These are phyloP conservation scores for Stephanodiscus minutulus DNA, from an alignment of 108 stramenopile species.

Conservation along the genomic window DNA sequence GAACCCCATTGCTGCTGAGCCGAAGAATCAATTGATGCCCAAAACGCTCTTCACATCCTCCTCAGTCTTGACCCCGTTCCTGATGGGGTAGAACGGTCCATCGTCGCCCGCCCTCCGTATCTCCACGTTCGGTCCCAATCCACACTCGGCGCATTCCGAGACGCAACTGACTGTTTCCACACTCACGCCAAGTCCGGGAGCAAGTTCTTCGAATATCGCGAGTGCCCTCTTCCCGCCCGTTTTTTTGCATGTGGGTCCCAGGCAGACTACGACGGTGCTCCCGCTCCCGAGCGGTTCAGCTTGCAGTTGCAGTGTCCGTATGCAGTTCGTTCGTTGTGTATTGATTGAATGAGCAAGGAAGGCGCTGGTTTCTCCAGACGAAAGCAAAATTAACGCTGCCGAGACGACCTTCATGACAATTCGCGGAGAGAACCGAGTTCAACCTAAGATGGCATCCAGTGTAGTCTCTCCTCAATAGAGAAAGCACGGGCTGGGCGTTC, in stretches of 20 bases:
- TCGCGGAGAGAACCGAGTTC: no score
- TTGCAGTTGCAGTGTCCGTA: not conserved
- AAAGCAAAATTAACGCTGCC: not conserved
- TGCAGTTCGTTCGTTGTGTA: not conserved
- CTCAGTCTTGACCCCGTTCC: slow-evolving; percentile 62
- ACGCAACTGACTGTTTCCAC: slow-evolving; percentile 74
- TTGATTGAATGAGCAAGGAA: not conserved
- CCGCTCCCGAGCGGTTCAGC: slow-evolving; percentile 56
- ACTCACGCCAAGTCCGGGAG: slow-evolving; percentile 41
- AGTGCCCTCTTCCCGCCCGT: slow-evolving; percentile 59
- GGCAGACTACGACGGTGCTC: slow-evolving; percentile 65
- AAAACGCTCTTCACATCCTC: slow-evolving; percentile 66
- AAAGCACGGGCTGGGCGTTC: no score
- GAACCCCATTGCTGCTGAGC: not conserved
- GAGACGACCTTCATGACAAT: slow-evolving; percentile 57
- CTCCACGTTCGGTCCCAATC: slow-evolving; percentile 71
- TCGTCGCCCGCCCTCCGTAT: slow-evolving; percentile 59
- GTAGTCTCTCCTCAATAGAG: no score
- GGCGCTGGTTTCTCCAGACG: not conserved
- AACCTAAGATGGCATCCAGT: no score
- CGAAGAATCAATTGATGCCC: slow-evolving; percentile 40
- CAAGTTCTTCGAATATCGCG: slow-evolving; percentile 56
- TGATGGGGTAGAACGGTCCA: slow-evolving; percentile 75
- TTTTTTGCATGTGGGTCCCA: slow-evolving; percentile 62
- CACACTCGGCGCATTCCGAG: slow-evolving; percentile 77